These are phyloP conservation scores for Vaccinium corymbosum DNA, from an alignment of 148 eudicot genomes.

Conservation along the genomic window DNA sequence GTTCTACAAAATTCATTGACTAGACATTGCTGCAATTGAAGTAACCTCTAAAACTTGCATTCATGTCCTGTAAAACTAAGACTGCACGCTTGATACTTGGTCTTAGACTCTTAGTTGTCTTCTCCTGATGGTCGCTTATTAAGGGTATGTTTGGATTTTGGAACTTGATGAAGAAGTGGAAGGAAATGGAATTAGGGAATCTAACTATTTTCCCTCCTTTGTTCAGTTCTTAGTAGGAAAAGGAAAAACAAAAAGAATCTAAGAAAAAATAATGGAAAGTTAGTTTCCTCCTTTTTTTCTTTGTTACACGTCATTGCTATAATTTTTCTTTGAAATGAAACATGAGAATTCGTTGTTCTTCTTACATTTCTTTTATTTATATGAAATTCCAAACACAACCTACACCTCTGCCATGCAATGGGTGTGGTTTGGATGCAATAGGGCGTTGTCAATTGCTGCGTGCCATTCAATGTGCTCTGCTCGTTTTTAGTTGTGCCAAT, in stretches of 20 bases:
- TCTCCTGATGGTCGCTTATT: not conserved
- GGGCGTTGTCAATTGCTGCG: not conserved
- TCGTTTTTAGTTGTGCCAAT: not conserved
- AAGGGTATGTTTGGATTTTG: not conserved
- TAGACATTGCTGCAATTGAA: conserved; percentile 6
- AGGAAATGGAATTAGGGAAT: not conserved
- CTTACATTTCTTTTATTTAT: not conserved
- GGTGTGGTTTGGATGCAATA: not conserved
- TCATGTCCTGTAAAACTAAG: not conserved
- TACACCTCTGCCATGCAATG: not conserved
- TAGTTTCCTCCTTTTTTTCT: not conserved
- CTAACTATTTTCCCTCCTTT: not conserved
- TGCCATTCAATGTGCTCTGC: not conserved
- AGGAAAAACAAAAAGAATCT: not conserved
- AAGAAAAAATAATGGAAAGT: not conserved
- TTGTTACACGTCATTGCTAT: not conserved
- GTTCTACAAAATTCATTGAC: not conserved
- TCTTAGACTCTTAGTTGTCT: not conserved
- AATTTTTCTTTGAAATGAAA: not conserved
- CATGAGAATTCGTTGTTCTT: not conserved
- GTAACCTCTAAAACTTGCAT: not conserved
- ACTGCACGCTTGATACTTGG: not conserved
- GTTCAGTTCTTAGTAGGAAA: not conserved
- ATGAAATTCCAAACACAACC: not conserved
- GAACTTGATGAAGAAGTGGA: not conserved